Evolutionary conservation across 2,329 filamentous ascomycete genomes (phyloP).

Genomic region (Aspergillus fumigatiaffinis): DNA sequence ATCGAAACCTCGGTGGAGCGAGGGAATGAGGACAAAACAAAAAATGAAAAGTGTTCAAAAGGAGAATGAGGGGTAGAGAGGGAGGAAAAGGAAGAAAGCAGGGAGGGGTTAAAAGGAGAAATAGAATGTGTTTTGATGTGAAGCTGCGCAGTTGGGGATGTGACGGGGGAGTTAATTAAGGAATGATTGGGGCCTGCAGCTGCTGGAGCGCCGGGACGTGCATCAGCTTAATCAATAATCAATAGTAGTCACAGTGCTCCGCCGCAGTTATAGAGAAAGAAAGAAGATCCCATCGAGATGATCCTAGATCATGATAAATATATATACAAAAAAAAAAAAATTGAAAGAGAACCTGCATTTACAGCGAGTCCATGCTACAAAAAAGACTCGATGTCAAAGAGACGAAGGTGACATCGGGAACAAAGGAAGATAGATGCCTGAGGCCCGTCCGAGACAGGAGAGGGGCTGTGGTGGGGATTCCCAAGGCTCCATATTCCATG

Average conservation of each 20-base stretch:
- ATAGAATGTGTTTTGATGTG: neutral
- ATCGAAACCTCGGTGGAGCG: neutral
- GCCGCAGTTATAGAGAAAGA: neutral
- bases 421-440: neutral
- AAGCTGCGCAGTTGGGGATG: neutral
- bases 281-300: neutral
- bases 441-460: neutral
- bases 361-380: neutral
- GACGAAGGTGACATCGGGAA: neutral
- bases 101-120: constrained; percentile 14
- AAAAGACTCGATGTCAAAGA: neutral
- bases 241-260: neutral
- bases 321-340: neutral
- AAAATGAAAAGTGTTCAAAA: neutral
- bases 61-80: constrained; percentile 5
- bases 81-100: constrained; percentile 6
- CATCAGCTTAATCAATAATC: neutral
- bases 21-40: neutral
- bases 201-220: neutral
- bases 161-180: neutral
- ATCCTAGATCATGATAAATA: neutral
- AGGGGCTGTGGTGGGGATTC: neutral
- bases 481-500: neutral
- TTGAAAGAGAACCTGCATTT: neutral
- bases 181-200: neutral